Percentiles rank a stretch among this genome's conserved stretches.
phyloP scores from a whole-genome alignment of 805 yeast species.

The Kodamaea kakaduensis region DNA sequence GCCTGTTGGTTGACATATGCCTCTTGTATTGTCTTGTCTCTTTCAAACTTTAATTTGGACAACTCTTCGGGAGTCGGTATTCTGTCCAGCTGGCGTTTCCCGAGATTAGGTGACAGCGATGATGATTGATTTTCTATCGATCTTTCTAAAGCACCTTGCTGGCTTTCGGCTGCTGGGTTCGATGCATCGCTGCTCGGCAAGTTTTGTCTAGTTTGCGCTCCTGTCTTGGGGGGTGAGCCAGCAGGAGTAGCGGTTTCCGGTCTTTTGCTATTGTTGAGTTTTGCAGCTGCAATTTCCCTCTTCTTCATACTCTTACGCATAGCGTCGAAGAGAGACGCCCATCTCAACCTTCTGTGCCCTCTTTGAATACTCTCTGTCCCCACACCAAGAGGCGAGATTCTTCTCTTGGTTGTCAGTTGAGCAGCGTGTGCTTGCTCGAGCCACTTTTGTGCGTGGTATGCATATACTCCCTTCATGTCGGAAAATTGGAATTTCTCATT shows the following conservation, averaged over 20 bases:
- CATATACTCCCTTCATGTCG: conserved; percentile 84
- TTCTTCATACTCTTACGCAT: conserved; percentile 86
- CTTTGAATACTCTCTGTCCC: conserved; percentile 88
- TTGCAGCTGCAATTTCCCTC: conserved; percentile 58
- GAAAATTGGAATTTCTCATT: conserved; percentile 82
- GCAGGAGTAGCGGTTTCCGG: conserved; percentile 2
- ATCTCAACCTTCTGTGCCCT: conserved; percentile 84
- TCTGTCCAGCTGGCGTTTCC: conserved; percentile 43
- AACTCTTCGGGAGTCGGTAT: conserved; percentile 74
- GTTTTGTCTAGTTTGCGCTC: not conserved
- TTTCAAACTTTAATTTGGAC: conserved; percentile 74
- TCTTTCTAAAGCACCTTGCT: too few species aligned
- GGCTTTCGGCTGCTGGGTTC: not conserved
- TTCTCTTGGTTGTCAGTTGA: conserved; percentile 80
- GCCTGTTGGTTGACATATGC: conserved; percentile 51
- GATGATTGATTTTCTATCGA: too few species aligned
- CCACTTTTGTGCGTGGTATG: conserved; percentile 86
- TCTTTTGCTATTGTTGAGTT: conserved; percentile 16
- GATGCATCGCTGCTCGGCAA: not conserved
- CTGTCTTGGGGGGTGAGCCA: not conserved
- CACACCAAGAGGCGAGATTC: conserved; percentile 91
- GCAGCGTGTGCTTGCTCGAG: conserved; percentile 85
- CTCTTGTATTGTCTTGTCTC: conserved; percentile 82
- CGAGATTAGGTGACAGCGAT: conserved; percentile 2
- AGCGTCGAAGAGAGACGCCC: conserved; percentile 98